Base-by-base conservation (phyloP, 2,329 filamentous ascomycete species). In the Cladophialophora bantiana region DNA sequence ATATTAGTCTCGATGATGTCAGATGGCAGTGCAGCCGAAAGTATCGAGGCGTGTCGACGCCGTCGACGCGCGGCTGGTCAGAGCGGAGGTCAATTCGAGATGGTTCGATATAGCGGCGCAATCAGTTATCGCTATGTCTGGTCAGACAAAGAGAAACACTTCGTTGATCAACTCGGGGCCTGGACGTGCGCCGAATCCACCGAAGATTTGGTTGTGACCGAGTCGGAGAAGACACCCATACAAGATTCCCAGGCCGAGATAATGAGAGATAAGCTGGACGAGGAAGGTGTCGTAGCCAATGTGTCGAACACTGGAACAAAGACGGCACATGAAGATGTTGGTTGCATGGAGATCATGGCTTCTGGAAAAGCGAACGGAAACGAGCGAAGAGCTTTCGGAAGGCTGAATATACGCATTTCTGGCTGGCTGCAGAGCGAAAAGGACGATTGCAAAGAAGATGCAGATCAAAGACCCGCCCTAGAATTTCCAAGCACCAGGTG, bases 11-110 rank as follows among this genome's bases (percentile, higher is more conserved):
- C 40, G 10, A 18, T n/a, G 4, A 42, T 42, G 40, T 42, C 40
- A 5, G 40, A 42, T 4, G 40, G 3, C 13, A 7, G 15, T n/a
- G 13, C 5, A 4, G 15, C 40, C 50, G 59, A 63, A 3, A 63
- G 35, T 13, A 48, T 34, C 15, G 59, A 59, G 15, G 34, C 45
- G 3, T 61, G 56, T 42, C 61, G 60, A 55, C 55, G 61, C n/a
- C 66, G 62, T 38, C 56, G 66, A 13, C n/a, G 26, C 34, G 58
- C 40, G 20, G 66, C 62, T n/a, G 66, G 66, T 34, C 62, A 57
- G 20, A 65, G 57, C 18, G 62, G 66, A 34, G 66, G 66, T 2
- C n/a, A 56, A 1, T 68, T 68, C 45, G 66, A 68, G 42, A 15
- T 56, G 7, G 42, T 65, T 13, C 52, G 26, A 36, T 31, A 59